Base-by-base conservation (phyloP, 768 basidiomycete species). In the Leccinum imitatum region DNA sequence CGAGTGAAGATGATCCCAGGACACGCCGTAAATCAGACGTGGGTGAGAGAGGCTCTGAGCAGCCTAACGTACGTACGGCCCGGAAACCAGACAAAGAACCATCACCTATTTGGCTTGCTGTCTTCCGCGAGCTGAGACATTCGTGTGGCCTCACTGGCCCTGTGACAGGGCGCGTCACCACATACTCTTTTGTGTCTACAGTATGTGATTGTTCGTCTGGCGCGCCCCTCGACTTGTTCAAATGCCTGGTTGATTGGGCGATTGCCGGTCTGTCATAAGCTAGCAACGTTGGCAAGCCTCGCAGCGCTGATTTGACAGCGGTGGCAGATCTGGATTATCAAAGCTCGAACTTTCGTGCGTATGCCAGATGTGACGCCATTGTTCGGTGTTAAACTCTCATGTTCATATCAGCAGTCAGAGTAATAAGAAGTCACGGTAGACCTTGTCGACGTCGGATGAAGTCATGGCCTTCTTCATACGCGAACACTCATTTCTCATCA, bases 221-320 rank as follows among this genome's bases (percentile, higher is more conserved):
- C 17, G 33, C 8, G 21, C 60, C 60, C 55, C 60, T 3, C 47
- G 21, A 48, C 57, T 57, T 41, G 6, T 53, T 23, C 44, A 19
- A 46, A 57, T 53, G 10, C 14, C 30, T 33, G 14, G 19, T 37
- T 17, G 65, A 65, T 59, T 10, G 55, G 21, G 19, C 58, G 50
- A 59, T 57, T 35, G 51, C 44, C 44, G 19, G 44, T 44, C 39
- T 41, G 39, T 41, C 17, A 13, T 35, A 35, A 35, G 5, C 33
- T 35, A 14, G 15, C 35, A 37, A 37, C 35, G 41, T 44, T 19
- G 41, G 10, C 41, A 44, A 46, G 44, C 44, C 44, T 19, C 19
- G 44, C 44, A 8, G 44, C 58, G 58, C 67, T 67, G 67, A 59
- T n/a, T 50, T 66, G 63, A 62, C 50, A 58, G 55, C 41, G 27